Evolutionary conservation across 2,329 filamentous ascomycete species (phyloP).

Genomic region (Hymenoscyphus fraxineus): DNA sequence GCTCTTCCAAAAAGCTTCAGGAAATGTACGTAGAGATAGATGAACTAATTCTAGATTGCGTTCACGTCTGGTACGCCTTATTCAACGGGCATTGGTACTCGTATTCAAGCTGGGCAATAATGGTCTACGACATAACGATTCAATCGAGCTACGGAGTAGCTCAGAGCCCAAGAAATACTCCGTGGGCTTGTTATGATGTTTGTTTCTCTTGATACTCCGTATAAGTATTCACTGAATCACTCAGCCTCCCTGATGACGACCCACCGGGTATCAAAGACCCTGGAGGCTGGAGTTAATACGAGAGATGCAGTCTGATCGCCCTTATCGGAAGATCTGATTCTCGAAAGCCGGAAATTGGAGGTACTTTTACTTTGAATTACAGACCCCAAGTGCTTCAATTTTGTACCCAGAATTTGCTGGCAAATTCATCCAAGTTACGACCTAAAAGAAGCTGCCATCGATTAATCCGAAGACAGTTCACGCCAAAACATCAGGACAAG

Average conservation of each 20-base stretch:
- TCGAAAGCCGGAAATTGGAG: not conserved
- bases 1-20: not conserved
- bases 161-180: not conserved
- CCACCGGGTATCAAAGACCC: not conserved
- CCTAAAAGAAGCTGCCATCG: not conserved
- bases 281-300: not conserved
- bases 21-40: not conserved
- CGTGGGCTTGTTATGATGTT: not conserved
- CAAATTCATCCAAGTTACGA: not conserved
- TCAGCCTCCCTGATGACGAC: constrained; percentile 2
- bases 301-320: not conserved
- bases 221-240: not conserved
- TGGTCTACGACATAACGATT: not conserved
- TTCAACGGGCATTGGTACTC: not conserved
- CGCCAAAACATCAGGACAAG: not conserved
- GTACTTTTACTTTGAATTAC: no score
- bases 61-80: not conserved
- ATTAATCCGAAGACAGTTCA: not conserved
- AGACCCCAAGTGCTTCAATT: not conserved
- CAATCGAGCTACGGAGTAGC: no score
- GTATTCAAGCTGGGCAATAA: not conserved
- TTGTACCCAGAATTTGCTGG: not conserved
- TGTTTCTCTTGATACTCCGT: not conserved
- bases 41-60: not conserved
- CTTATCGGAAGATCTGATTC: not conserved